A percentile compares a stretch with the other conserved stretches of the same genome.
Evolutionary conservation across 2,329 filamentous ascomycete genomes (phyloP).

Genomic region (Claviceps maximensis): DNA sequence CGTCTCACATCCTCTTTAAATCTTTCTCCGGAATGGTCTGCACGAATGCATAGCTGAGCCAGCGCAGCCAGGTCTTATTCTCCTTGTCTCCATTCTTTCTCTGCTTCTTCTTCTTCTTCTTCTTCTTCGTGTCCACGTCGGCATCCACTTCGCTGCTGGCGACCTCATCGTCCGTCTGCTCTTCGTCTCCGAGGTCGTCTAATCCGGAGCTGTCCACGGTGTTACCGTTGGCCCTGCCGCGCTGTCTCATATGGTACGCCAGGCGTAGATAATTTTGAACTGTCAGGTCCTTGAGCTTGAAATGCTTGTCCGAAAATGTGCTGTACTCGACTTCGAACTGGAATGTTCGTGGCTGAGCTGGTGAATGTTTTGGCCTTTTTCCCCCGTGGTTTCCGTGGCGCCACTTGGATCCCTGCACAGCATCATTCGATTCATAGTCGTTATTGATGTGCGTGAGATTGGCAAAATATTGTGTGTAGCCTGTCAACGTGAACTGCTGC

Average conservation of each 20-base stretch:
- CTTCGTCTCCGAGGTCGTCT: slow-evolving; percentile 15
- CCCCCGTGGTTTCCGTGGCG: slow-evolving; percentile 49
- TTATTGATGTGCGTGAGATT: slow-evolving; percentile 89
- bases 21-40: slow-evolving; percentile 55
- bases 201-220: slow-evolving; percentile 14
- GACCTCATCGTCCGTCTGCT: slow-evolving; percentile 13
- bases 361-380: slow-evolving; percentile 36
- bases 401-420: slow-evolving; percentile 34
- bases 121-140: slow-evolving; percentile 31
- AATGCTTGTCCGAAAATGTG: slow-evolving; percentile 64
- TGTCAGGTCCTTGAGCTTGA: slow-evolving; percentile 69
- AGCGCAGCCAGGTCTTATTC: slow-evolving; percentile 65
- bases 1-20: slow-evolving; percentile 33
- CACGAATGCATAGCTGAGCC: slow-evolving; percentile 68
- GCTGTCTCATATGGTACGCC: slow-evolving; percentile 59
- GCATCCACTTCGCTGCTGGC: slow-evolving; percentile 15
- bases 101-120: slow-evolving; percentile 29
- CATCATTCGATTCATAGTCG: slow-evolving; percentile 26
- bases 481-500: slow-evolving; percentile 64
- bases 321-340: slow-evolving; percentile 74
- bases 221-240: slow-evolving; percentile 6
- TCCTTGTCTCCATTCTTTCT: slow-evolving; percentile 40
- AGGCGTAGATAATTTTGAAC: slow-evolving; percentile 69
- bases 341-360: slow-evolving; percentile 51
- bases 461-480: slow-evolving; percentile 84